Conservation (phyloP, 441 rosid species). For the Oxalis stricta region DNA sequence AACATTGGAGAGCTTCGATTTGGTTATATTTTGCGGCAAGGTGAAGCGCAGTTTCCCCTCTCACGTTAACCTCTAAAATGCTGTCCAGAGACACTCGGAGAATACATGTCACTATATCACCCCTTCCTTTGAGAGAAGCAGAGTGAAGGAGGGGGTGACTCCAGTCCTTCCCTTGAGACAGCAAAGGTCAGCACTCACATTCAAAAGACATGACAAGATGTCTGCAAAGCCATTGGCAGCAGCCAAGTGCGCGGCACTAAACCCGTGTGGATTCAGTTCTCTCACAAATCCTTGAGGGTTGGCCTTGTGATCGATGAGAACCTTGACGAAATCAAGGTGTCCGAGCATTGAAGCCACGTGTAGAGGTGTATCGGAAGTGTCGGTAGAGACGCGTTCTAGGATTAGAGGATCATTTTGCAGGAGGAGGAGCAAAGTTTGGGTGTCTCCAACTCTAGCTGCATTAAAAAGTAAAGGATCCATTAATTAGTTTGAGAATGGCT, state of each 20-base stretch:
- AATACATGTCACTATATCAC: background rate
- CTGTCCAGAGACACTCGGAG: background rate
- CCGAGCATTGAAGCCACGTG: conserved; percentile 4
- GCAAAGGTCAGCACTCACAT: background rate
- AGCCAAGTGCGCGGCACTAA: background rate
- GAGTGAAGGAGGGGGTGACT: conserved; percentile 1
- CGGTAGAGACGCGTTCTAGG: background rate
- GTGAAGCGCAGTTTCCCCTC: background rate
- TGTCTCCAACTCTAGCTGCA: background rate
- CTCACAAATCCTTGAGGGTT: background rate
- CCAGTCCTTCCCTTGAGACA: background rate
- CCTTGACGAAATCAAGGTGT: background rate
- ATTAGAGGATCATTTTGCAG: conserved; percentile 4
- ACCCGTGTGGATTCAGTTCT: background rate
- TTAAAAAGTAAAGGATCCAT: background rate
- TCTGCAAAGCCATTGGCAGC: background rate
- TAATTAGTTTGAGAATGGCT: too few species aligned
- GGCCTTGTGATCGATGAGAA: background rate
- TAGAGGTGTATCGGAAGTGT: background rate
- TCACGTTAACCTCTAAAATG: background rate
- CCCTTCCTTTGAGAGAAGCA: background rate
- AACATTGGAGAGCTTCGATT: background rate
- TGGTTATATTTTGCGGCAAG: background rate
- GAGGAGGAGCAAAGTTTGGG: background rate
- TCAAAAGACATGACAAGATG: background rate